phyloP scores from a whole-genome alignment of 352 stramenopile species.

The Phytophthora rubi region DNA sequence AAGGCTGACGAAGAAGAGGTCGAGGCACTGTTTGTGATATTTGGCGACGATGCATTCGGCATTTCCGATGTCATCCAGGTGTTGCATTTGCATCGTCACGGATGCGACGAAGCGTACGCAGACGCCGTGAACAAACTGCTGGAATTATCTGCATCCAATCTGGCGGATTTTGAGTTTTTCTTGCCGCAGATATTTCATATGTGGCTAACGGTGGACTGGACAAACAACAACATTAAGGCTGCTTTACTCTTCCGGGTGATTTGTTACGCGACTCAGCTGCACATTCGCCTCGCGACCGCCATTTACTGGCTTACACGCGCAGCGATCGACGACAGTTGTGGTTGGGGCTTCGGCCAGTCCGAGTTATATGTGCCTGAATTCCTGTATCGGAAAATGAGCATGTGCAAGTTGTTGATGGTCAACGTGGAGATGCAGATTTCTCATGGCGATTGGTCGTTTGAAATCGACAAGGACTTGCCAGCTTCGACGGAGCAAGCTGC shows the following conservation, averaged over 20 bases:
- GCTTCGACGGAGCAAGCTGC: constrained; percentile 60
- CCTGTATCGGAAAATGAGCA: constrained; percentile 79
- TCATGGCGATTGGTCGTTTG: constrained; percentile 62
- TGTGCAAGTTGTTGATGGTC: constrained; percentile 83
- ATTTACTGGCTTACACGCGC: constrained; percentile 85
- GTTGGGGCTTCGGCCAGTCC: constrained; percentile 81
- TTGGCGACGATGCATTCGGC: constrained; percentile 63
- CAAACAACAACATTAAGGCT: constrained; percentile 76
- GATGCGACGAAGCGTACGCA: constrained; percentile 76
- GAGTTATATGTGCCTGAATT: constrained; percentile 79
- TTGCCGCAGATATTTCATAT: constrained; percentile 85
- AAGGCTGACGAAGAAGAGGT: constrained; percentile 73
- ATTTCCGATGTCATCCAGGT: constrained; percentile 85
- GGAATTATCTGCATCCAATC: constrained; percentile 60
- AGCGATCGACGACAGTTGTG: constrained; percentile 80
- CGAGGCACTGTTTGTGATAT: constrained; percentile 52
- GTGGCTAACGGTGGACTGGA: constrained; percentile 84
- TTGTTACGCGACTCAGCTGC: constrained; percentile 70
- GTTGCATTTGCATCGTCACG: constrained; percentile 81
- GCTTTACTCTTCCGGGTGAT: constrained; percentile 79
- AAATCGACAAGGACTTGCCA: constrained; percentile 67
- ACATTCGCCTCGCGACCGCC: constrained; percentile 79
- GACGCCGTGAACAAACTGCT: constrained; percentile 76
- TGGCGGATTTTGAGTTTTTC: constrained; percentile 88
- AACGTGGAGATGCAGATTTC: constrained; percentile 87